These are phyloP conservation scores for Plenodomus tracheiphilus DNA, from an alignment of 2,329 filamentous ascomycete genomes.

Conservation along the genomic window DNA sequence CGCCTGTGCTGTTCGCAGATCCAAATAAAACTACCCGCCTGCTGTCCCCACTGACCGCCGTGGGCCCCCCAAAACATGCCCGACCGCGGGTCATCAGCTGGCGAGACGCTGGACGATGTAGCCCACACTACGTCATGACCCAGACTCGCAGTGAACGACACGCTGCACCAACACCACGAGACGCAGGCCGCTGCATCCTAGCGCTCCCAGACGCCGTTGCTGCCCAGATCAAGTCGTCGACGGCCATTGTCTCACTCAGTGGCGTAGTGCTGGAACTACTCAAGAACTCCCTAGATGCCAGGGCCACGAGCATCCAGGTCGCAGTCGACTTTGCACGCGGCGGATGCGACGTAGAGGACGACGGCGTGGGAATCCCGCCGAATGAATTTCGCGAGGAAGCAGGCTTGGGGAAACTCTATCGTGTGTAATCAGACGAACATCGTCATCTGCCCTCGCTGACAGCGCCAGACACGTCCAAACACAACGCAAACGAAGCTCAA, in stretches of 20 bases:
- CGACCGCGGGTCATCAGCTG: conserved; percentile 4
- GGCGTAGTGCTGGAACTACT: conserved; percentile 72
- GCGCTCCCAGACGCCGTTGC: conserved; percentile 71
- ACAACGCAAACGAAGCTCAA: conserved; percentile 43
- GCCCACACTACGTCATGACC: conserved; percentile 17
- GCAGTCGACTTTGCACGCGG: conserved; percentile 75
- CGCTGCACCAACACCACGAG: background rate
- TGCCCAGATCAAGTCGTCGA: conserved; percentile 82
- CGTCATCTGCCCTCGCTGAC: conserved; percentile 2
- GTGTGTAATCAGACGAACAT: conserved; percentile 49
- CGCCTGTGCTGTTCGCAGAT: conserved; percentile 3
- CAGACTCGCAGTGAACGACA: background rate
- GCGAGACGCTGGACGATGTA: conserved; percentile 4
- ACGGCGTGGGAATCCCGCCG: conserved; percentile 76
- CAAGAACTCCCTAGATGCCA: conserved; percentile 83
- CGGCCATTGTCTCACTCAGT: conserved; percentile 74
- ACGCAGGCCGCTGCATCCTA: conserved; percentile 54
- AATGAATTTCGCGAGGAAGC: conserved; percentile 72
- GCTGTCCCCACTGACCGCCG: conserved; percentile 2
- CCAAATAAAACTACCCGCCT: conserved; percentile 7
- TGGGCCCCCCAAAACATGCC: conserved; percentile 9
- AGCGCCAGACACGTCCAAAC: conserved; percentile 76
- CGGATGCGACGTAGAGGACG: conserved; percentile 78
- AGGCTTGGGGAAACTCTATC: conserved; percentile 72
- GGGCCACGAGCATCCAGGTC: conserved; percentile 68